Evolutionary conservation across 2,329 filamentous ascomycete species (phyloP).

Genomic region (Cladosporium sp.): DNA sequence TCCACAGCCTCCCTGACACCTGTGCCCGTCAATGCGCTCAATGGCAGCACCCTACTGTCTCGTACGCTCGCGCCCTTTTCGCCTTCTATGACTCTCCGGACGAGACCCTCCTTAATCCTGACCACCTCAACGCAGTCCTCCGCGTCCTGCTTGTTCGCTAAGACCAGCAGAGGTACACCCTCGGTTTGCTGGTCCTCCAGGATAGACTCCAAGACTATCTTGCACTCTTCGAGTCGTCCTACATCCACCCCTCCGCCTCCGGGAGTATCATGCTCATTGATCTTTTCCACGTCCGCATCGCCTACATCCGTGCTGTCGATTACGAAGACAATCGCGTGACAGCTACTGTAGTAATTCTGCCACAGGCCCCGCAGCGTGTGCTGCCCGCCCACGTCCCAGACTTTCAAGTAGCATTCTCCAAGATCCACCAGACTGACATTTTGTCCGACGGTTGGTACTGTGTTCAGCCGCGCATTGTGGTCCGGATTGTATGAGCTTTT

Average conservation of each 20-base stretch:
- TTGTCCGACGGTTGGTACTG: constrained; percentile 93
- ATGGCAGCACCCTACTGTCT: constrained; percentile 83
- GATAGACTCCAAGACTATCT: constrained; percentile 82
- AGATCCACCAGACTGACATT: constrained; percentile 90
- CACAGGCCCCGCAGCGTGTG: constrained; percentile 81
- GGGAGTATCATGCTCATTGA: constrained; percentile 25
- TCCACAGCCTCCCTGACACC: constrained; percentile 95
- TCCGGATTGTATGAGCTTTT: constrained; percentile 72
- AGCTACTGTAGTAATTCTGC: constrained; percentile 91
- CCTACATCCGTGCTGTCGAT: constrained; percentile 93
- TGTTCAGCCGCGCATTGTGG: constrained; percentile 66
- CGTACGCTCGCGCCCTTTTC: constrained; percentile 80
- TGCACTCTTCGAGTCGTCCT: constrained; percentile 77
- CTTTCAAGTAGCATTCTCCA: constrained; percentile 92
- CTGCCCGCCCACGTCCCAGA: constrained; percentile 97
- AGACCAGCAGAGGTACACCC: constrained; percentile 82
- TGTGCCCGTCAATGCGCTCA: constrained; percentile 76
- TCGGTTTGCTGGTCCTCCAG: constrained; percentile 80
- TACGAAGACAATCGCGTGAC: constrained; percentile 96
- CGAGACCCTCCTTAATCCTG: constrained; percentile 90
- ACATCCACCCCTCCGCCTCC: constrained; percentile 19
- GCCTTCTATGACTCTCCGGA: constrained; percentile 92
- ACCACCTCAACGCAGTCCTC: constrained; percentile 98
- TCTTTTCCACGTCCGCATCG: constrained; percentile 62
- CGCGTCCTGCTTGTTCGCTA: constrained; percentile 96